Conservation (phyloP, 441 rosid species). For the Populus hybrid region DNA sequence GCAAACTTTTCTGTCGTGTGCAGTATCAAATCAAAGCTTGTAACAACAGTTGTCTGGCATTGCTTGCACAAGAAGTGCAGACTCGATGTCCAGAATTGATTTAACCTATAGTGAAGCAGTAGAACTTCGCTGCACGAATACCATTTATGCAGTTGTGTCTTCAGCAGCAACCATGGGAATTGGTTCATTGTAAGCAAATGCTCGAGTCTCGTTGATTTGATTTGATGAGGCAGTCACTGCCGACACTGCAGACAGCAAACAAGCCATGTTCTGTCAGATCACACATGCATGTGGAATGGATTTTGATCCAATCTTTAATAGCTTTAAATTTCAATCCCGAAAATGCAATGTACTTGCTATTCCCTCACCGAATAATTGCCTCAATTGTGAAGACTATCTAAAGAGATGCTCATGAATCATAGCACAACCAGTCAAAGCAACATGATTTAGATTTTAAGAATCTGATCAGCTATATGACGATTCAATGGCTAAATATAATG, state of each 20-base stretch:
- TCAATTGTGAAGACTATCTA: neutral
- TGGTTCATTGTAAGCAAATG: too few species aligned
- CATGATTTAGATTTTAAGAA: neutral
- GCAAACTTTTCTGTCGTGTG: too few species aligned
- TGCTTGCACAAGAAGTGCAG: neutral
- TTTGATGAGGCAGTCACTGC: too few species aligned
- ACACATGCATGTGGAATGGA: neutral
- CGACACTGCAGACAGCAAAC: neutral
- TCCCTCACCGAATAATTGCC: neutral
- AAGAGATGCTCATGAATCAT: neutral
- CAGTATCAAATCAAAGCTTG: neutral
- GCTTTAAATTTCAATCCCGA: neutral
- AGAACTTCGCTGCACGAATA: too few species aligned
- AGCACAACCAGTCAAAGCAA: neutral
- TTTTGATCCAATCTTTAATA: neutral
- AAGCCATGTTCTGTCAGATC: neutral
- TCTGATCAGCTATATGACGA: slow-evolving; percentile 10
- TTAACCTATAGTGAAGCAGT: neutral
- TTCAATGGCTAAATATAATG: slow-evolving; percentile 9
- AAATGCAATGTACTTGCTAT: neutral
- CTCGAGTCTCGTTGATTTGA: too few species aligned
- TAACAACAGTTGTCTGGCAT: neutral
- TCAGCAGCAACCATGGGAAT: too few species aligned
- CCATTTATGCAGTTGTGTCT: too few species aligned
- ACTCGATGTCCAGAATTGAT: neutral